These are phyloP conservation scores for Naganishia antarctica DNA, from an alignment of 768 basidiomycete genomes.

Conservation along the genomic window DNA sequence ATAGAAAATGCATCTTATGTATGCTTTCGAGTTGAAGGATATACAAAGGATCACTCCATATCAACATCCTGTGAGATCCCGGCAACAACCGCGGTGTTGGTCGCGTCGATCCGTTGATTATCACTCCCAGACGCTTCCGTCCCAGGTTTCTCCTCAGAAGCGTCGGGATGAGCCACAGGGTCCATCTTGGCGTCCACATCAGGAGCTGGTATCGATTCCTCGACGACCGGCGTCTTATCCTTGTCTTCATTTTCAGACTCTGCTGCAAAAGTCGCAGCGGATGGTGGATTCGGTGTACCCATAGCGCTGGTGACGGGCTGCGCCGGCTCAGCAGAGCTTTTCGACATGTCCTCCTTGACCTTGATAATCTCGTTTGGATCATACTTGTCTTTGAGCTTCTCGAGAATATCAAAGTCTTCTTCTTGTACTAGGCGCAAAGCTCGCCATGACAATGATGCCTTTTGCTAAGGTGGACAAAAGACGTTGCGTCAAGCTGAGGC, in stretches of 20 bases:
- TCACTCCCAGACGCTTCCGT: background rate
- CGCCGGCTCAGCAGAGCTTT: background rate
- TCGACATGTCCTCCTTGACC: background rate
- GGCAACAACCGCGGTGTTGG: background rate
- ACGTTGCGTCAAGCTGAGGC: background rate
- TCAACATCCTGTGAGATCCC: conserved; percentile 1
- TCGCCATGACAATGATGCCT: conserved; percentile 14
- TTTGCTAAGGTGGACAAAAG: background rate
- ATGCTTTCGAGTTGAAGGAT: too few relatives aligned
- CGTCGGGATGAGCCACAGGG: background rate
- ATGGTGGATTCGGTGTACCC: conserved; percentile 11
- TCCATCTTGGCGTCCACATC: background rate
- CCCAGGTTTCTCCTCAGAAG: too few relatives aligned
- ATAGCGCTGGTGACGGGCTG: background rate
- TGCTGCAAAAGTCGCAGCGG: conserved; percentile 1
- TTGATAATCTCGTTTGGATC: conserved; percentile 2
- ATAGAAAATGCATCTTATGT: too few relatives aligned
- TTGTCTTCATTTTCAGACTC: conserved; percentile 5
- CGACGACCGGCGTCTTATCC: background rate
- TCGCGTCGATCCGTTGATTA: too few relatives aligned
- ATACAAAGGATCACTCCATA: conserved; percentile 12
- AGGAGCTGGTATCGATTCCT: background rate
- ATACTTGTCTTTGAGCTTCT: conserved; percentile 19
- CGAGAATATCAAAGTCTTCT: conserved; percentile 7
- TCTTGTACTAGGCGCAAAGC: conserved; percentile 11